Conservation (phyloP, 2,329 filamentous ascomycete genomes). For the Neofusicoccum ribis region DNA sequence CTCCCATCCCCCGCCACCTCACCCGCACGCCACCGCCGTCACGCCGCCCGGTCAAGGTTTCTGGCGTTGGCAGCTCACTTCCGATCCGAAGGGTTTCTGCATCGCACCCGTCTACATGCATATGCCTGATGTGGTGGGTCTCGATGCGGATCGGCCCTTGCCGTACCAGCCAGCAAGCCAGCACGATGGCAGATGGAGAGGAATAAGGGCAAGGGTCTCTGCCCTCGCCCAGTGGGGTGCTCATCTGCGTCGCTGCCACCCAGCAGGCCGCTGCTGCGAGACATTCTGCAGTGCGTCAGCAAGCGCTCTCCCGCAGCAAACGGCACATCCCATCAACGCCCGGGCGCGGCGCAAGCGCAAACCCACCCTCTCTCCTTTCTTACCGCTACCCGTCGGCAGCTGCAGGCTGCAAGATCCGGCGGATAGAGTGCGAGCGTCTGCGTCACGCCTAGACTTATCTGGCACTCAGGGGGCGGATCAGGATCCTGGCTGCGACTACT, state of each 20-base stretch:
- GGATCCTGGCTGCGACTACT: neutral
- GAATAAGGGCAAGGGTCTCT: too few species aligned
- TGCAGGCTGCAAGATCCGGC: neutral
- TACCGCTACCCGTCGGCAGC: neutral
- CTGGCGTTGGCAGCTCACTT: neutral
- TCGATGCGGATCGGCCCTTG: neutral
- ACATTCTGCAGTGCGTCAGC: neutral
- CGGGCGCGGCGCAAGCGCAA: neutral
- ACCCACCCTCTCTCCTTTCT: neutral
- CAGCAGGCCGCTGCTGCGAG: neutral
- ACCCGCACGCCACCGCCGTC: neutral
- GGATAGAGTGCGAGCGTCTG: neutral
- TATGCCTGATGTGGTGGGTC: neutral
- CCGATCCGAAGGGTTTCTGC: neutral
- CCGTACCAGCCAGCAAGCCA: neutral
- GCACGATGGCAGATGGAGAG: too few species aligned
- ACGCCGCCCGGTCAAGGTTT: neutral
- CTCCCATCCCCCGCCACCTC: neutral
- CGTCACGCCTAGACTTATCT: neutral
- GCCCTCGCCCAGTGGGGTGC: too few species aligned
- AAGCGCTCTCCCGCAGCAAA: constrained; percentile 7
- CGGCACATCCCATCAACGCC: neutral
- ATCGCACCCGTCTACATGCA: neutral
- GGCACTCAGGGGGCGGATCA: too few species aligned
- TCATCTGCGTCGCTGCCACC: neutral